These are phyloP conservation scores for Dichotomopilus funicola DNA, from an alignment of 2,329 filamentous ascomycete genomes.

Conservation along the genomic window DNA sequence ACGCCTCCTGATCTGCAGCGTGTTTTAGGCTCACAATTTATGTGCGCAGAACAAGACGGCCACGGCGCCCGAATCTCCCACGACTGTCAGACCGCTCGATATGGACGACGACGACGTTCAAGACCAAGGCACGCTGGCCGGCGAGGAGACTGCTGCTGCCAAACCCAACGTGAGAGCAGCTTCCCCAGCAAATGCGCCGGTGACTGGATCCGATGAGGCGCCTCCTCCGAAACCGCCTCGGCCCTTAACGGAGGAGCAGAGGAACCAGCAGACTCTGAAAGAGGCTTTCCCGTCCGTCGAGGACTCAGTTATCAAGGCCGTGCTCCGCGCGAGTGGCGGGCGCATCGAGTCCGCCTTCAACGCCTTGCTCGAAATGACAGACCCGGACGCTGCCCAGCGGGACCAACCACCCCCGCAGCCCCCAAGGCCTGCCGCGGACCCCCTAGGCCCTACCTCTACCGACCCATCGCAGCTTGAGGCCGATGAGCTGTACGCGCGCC, in stretches of 20 bases:
- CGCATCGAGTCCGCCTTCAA: conserved; percentile 92
- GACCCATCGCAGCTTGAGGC: conserved; percentile 66
- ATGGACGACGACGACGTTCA: conserved; percentile 66
- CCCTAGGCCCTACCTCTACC: conserved; percentile 34
- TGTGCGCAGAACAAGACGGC: conserved; percentile 38
- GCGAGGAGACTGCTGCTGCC: conserved; percentile 34
- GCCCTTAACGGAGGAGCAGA: conserved; percentile 71
- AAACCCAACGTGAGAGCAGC: conserved; percentile 21
- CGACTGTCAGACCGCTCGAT: conserved; percentile 57
- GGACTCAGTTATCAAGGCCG: conserved; percentile 71
- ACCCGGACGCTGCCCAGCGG: conserved; percentile 59
- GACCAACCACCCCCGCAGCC: conserved; percentile 67
- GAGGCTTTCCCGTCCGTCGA: conserved; percentile 92
- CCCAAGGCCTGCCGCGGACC: conserved; percentile 58
- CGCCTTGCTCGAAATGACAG: conserved; percentile 80
- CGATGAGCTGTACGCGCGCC: conserved; percentile 40
- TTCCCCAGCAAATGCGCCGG: conserved; percentile 27
- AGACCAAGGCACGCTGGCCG: conserved; percentile 46
- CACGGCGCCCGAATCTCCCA: conserved; percentile 54
- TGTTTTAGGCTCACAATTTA: conserved; percentile 6
- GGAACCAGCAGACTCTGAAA: conserved; percentile 80
- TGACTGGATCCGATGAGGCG: conserved; percentile 32
- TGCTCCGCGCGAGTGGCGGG: conserved; percentile 78
- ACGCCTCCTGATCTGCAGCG: conserved; percentile 8
- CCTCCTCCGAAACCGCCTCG: conserved; percentile 79